Percentiles rank a stretch among this genome's conserved stretches.
phyloP scores from a whole-genome alignment of 139 green algal species.

The Coelastrella sp. region DNA sequence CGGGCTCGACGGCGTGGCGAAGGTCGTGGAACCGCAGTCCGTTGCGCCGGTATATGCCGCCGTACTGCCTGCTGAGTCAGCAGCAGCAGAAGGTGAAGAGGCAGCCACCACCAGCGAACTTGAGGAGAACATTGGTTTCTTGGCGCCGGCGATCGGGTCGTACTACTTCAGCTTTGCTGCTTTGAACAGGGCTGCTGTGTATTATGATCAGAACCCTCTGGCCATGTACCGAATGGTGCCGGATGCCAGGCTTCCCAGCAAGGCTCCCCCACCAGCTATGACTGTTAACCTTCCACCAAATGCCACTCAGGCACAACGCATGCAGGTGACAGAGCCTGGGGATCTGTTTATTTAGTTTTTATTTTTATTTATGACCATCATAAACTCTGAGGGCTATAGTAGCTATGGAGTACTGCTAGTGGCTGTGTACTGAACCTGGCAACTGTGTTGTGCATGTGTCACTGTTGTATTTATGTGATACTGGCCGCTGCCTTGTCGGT shows the following conservation, averaged over 20 bases:
- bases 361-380: not conserved
- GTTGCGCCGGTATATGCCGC: conserved; percentile 17
- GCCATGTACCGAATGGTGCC: conserved; percentile 30
- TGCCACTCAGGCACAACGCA: conserved; percentile 40
- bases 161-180: conserved; percentile 40
- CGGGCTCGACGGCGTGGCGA: conserved; percentile 45
- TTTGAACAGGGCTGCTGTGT: not conserved
- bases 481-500: not conserved
- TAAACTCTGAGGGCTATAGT: not conserved
- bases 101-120: not conserved
- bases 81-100: not conserved
- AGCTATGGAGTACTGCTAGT: not conserved
- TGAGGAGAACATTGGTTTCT: not conserved
- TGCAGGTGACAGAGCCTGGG: not conserved
- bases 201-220: not conserved
- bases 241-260: conserved; percentile 8
- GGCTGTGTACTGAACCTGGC: not conserved
- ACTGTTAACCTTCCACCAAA: conserved; percentile 40
- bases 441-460: not conserved
- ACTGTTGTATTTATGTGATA: not conserved
- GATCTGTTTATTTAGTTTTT: not conserved
- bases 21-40: conserved; percentile 32
- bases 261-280: conserved; percentile 17
- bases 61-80: not conserved
- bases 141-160: conserved; percentile 19